Evolutionary conservation across 805 yeast species (phyloP).

Genomic region (Candida peoriensis): DNA sequence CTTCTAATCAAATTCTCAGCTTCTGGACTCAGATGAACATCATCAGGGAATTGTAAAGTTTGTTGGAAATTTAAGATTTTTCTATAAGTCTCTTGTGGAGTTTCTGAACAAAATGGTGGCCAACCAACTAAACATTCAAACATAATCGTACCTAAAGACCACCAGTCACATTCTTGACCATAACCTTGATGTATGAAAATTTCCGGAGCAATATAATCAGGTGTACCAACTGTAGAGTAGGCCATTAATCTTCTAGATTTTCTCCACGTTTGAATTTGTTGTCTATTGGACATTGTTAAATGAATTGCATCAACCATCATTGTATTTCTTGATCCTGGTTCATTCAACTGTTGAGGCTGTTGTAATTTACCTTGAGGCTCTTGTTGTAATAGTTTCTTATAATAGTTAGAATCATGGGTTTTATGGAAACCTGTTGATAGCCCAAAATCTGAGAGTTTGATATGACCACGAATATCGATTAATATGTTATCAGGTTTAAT

Average conservation of each 20-base stretch:
- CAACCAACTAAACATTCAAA: constrained; percentile 95
- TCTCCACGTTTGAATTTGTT: constrained; percentile 70
- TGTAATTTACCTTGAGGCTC: constrained; percentile 49
- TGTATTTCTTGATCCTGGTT: constrained; percentile 54
- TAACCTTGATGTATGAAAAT: constrained; percentile 83
- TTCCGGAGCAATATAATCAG: constrained; percentile 98
- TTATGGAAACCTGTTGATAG: constrained; percentile 95
- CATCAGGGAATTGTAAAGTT: constrained; percentile 85
- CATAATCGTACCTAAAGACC: constrained; percentile 97
- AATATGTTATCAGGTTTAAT: constrained; percentile 95
- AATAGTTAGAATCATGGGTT: constrained; percentile 86
- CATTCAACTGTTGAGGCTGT: constrained; percentile 30
- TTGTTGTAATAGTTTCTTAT: constrained; percentile 63
- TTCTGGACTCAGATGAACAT: constrained; percentile 78
- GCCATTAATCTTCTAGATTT: constrained; percentile 80
- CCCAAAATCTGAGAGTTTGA: constrained; percentile 93
- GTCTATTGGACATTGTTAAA: constrained; percentile 92
- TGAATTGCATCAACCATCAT: constrained; percentile 93
- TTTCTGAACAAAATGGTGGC: constrained; percentile 94
- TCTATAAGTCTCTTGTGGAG: constrained; percentile 91
- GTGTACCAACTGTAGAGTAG: constrained; percentile 96
- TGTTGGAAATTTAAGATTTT: constrained; percentile 89
- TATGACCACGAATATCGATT: constrained; percentile 83
- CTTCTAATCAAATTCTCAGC: constrained; percentile 85
- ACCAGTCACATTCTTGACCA: constrained; percentile 95